Conservation (phyloP, 352 stramenopile genomes). For the Phytopythium ostracodes region DNA sequence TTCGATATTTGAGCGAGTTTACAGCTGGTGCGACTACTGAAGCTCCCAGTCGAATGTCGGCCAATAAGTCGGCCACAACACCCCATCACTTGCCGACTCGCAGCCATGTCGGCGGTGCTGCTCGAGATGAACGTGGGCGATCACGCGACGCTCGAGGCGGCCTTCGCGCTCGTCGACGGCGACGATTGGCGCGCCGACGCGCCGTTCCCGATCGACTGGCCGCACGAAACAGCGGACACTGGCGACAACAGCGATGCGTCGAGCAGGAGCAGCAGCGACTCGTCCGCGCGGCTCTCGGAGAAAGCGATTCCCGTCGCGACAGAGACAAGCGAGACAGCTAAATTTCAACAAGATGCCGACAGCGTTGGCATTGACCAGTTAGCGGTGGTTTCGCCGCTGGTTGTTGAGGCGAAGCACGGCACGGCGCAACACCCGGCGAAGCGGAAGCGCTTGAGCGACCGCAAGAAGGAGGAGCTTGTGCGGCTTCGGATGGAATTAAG, state of each 20-base stretch:
- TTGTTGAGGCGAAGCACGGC: background rate
- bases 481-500: background rate
- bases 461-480: constrained; percentile 4
- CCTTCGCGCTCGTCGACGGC: constrained; percentile 6
- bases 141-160: constrained; percentile 7
- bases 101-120: constrained; percentile 2
- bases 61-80: too few species aligned
- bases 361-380: background rate
- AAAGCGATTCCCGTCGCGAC: background rate
- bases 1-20: background rate
- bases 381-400: background rate
- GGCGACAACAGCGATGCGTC: background rate
- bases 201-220: background rate
- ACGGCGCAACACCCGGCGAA: too few species aligned
- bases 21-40: background rate
- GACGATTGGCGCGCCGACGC: background rate
- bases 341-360: too few species aligned
- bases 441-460: background rate
- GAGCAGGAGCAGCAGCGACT: background rate
- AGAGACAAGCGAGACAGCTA: background rate
- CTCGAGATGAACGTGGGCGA: constrained; percentile 1
- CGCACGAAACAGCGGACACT: background rate
- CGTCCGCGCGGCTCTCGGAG: background rate
- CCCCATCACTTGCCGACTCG: background rate
- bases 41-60: background rate